These are phyloP conservation scores for Rhododendron williamsianum DNA, from an alignment of 148 eudicot species.

Conservation along the genomic window DNA sequence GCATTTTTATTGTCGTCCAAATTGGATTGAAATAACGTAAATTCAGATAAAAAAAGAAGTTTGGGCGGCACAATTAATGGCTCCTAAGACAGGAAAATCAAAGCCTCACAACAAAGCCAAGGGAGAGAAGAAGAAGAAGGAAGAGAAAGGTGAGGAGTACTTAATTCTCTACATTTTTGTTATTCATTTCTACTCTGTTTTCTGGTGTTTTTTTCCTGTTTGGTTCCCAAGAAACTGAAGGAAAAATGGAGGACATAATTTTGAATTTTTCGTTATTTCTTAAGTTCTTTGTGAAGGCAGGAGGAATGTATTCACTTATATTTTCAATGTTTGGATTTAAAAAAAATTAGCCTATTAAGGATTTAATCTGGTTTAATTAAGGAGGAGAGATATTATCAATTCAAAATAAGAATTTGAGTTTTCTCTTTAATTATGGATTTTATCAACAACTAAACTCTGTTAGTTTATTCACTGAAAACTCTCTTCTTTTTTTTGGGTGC, in stretches of 20 bases:
- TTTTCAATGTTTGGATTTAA: neutral
- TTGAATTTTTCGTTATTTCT: neutral
- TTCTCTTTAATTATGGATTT: neutral
- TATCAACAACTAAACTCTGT: neutral
- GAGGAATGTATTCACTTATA: neutral
- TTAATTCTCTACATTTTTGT: neutral
- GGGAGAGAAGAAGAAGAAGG: conserved; percentile 97
- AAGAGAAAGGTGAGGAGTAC: conserved; percentile 65
- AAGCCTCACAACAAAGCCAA: conserved; percentile 84
- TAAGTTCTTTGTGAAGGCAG: neutral
- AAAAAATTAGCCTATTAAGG: neutral
- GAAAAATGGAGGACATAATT: neutral
- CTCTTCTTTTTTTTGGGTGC: neutral
- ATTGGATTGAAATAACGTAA: neutral
- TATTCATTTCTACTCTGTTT: neutral
- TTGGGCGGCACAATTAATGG: conserved; percentile 34
- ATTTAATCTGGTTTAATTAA: neutral
- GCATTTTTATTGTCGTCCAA: conserved; percentile 10
- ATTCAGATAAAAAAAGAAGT: neutral
- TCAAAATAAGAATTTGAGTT: neutral
- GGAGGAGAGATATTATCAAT: neutral
- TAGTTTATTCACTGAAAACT: neutral
- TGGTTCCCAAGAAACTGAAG: neutral
- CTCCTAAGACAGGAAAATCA: conserved; percentile 79
- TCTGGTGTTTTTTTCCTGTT: neutral